Evolutionary conservation across 805 yeast genomes (phyloP).

Genomic region (Cyberlindnera veronae): DNA sequence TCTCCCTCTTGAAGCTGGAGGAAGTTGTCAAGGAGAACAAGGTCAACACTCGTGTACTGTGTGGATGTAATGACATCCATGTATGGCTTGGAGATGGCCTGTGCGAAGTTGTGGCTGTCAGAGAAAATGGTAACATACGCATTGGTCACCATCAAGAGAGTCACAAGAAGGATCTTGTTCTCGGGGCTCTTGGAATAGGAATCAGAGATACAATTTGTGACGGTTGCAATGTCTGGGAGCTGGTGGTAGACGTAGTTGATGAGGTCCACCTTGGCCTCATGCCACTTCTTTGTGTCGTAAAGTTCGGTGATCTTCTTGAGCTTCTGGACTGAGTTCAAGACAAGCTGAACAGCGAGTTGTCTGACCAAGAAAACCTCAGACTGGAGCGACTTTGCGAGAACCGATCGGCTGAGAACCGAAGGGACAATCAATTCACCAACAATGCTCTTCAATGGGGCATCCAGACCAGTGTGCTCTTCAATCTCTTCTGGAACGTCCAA

Average conservation of each 20-base stretch:
- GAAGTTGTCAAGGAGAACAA: slow-evolving; percentile 55
- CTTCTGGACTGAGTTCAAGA: slow-evolving; percentile 53
- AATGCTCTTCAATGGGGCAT: slow-evolving; percentile 32
- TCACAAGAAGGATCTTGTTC: slow-evolving; percentile 44
- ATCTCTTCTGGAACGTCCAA: slow-evolving; percentile 49
- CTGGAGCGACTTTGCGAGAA: slow-evolving; percentile 57
- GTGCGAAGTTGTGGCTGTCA: slow-evolving; percentile 30
- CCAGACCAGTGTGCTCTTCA: slow-evolving; percentile 21
- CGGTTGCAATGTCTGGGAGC: slow-evolving; percentile 50
- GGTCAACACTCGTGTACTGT: slow-evolving; percentile 47
- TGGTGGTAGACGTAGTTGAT: slow-evolving; percentile 30
- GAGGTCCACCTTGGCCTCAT: slow-evolving; percentile 32
- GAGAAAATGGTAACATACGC: slow-evolving; percentile 38
- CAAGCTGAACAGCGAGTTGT: slow-evolving; percentile 61
- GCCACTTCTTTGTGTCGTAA: slow-evolving; percentile 41
- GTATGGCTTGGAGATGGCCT: slow-evolving; percentile 33
- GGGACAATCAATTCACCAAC: slow-evolving; percentile 63
- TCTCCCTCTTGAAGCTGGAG: slow-evolving; percentile 58
- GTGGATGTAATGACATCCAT: slow-evolving; percentile 31
- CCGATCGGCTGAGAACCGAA: slow-evolving; percentile 52
- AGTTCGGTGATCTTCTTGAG: slow-evolving; percentile 38
- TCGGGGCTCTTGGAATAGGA: slow-evolving; percentile 33
- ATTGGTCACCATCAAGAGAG: slow-evolving; percentile 43
- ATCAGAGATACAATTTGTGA: slow-evolving; percentile 43
- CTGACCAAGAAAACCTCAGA: slow-evolving; percentile 48